These are phyloP conservation scores for Syzygium malaccense DNA, from an alignment of 441 rosid genomes.

Conservation along the genomic window DNA sequence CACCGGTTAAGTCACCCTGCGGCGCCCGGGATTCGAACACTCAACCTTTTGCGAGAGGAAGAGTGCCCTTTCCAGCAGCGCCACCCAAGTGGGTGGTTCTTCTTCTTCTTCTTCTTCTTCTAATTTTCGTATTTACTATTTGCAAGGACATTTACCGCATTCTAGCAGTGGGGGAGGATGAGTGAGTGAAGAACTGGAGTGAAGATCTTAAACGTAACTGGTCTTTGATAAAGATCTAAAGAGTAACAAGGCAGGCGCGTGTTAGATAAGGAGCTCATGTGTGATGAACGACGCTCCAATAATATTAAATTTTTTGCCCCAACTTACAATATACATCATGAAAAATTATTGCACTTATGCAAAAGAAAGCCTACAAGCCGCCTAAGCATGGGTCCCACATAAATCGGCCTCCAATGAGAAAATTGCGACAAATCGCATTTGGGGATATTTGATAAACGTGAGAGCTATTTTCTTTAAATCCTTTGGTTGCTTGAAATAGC, in stretches of 20 bases:
- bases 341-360: not conserved
- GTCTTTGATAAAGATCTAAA: not conserved
- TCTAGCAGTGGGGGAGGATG: too few species aligned
- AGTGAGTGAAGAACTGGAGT: conserved; percentile 44
- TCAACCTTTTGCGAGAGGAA: too few species aligned
- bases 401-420: not conserved
- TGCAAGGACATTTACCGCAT: too few species aligned
- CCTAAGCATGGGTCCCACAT: not conserved
- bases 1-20: too few species aligned
- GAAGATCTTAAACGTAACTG: conserved; percentile 73
- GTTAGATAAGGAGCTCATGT: not conserved
- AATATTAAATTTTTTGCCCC: accelerated
- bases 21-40: too few species aligned
- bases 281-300: not conserved
- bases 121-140: too few species aligned
- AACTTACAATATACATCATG: not conserved
- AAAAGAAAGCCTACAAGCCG: not conserved
- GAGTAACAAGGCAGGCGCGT: conserved; percentile 8
- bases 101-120: too few species aligned
- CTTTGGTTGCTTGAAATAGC: not conserved
- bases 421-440: not conserved
- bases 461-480: not conserved
- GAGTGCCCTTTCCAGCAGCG: too few species aligned
- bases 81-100: too few species aligned
- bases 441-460: not conserved